Evolutionary conservation across 2,329 filamentous ascomycete genomes (phyloP).

Genomic region (Botrytis galanthina): DNA sequence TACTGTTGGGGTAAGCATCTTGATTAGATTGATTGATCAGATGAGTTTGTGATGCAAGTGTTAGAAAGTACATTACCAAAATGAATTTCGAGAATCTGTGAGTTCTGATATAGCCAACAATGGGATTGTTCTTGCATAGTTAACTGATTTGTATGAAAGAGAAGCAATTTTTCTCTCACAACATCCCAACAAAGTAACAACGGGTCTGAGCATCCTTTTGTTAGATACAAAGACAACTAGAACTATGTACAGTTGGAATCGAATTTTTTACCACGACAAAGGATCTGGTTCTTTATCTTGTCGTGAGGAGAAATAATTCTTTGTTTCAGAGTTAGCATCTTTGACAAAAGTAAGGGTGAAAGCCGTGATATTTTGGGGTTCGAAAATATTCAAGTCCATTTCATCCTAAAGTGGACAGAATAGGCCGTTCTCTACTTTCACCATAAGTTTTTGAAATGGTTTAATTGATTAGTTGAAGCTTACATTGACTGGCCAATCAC

Average conservation of each 20-base stretch:
- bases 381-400: neutral
- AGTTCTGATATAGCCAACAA: neutral
- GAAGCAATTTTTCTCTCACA: neutral
- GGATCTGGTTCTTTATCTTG: neutral
- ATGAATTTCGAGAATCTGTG: accelerated
- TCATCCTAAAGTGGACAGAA: neutral
- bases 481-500: neutral
- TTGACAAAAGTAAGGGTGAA: neutral
- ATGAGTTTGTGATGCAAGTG: neutral
- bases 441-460: neutral
- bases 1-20: neutral
- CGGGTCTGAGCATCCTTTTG: neutral
- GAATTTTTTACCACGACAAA: neutral
- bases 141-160: neutral
- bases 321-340: neutral
- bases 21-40: neutral
- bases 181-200: neutral
- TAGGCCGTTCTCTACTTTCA: neutral
- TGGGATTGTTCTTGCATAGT: neutral
- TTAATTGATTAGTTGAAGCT: neutral
- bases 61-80: no score
- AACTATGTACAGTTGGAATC: neutral
- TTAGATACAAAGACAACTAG: neutral
- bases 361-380: neutral
- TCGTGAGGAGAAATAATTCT: neutral